phyloP scores from a whole-genome alignment of 2,329 filamentous ascomycete species.

The Arachnopeziza araneosa region DNA sequence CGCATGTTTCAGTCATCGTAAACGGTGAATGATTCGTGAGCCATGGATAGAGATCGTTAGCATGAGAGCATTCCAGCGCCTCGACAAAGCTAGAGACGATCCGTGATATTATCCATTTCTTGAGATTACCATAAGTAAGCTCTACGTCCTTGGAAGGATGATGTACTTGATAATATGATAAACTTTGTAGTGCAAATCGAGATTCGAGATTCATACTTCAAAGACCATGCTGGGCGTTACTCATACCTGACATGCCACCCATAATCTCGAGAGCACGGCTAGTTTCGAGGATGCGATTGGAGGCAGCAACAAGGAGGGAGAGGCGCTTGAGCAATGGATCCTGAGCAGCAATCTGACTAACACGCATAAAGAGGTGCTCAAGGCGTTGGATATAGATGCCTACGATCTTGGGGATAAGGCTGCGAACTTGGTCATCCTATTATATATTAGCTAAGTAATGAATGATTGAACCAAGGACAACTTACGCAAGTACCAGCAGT shows the following conservation, averaged over 20 bases:
- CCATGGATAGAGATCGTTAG: not conserved
- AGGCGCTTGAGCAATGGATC: slow-evolving; percentile 46
- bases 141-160: not conserved
- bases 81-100: not conserved
- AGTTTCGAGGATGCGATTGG: slow-evolving; percentile 28
- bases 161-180: not conserved
- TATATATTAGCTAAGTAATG: slow-evolving; percentile 22
- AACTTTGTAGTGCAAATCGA: not conserved
- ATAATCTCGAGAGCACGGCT: slow-evolving; percentile 6
- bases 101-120: not conserved
- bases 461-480: not conserved
- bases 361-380: slow-evolving; percentile 47
- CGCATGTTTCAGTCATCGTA: not conserved
- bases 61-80: not conserved
- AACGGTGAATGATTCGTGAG: not conserved
- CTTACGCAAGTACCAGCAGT: slow-evolving; percentile 31
- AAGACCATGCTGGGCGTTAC: not conserved
- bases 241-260: not conserved
- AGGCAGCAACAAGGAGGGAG: slow-evolving; percentile 35
- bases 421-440: slow-evolving; percentile 49
- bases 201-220: not conserved
- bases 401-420: slow-evolving; percentile 54
- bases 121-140: not conserved
- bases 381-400: slow-evolving; percentile 45
- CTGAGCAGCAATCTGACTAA: slow-evolving; percentile 42